Base-by-base conservation (phyloP, 176 grass and related monocot genomes). In the Triticum monococcum region DNA sequence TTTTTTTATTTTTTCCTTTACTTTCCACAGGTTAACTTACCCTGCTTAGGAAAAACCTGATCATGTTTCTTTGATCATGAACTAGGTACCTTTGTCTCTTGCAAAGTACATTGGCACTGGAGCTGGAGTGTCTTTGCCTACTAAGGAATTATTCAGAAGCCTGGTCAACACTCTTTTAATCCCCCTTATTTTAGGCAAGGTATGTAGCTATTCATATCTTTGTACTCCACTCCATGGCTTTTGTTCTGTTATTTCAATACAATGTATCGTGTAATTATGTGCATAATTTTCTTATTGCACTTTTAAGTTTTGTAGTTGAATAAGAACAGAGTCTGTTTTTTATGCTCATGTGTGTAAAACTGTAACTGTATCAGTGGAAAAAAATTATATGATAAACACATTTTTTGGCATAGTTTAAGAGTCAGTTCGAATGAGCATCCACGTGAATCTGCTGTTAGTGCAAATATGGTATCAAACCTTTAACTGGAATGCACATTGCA, bases 21-120 rank as follows among this genome's bases (percentile, higher is more conserved):
- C 20, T 67, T 79, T 61, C 64, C 13, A 57, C 87, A 73, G 32
- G 33, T 5, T 73, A 67, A 68, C 45, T 37, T 65, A 26, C 28
- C 22, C 22, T 90, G 12, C 18, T 63, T 75, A 61, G 3, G 80
- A 20, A 73, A 73, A 41, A 1, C n/a, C 7, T 72, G 33, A 56
- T 79, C 14, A 75, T 84, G 28, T 64, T 68, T 87, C 10, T 79
- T 70, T 37, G 62, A 72, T 68, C 68, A 24, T 82, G 64, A 33
- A 85, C 12, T 62, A 98, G 96, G 88, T 92, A 69, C 96, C 96
- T 75, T 74, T 98, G 91, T 95, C 96, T 54, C 91, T 98, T 81
- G 85, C 93, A 76, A 98, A 87, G 64, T 98, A 92, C 25, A 77
- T 96, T 79, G 93, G 91, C 12, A 69, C 78, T 83, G 93, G 93